Evolutionary conservation across 768 basidiomycete species (phyloP).

Genomic region (Leccinum subtestaceum): DNA sequence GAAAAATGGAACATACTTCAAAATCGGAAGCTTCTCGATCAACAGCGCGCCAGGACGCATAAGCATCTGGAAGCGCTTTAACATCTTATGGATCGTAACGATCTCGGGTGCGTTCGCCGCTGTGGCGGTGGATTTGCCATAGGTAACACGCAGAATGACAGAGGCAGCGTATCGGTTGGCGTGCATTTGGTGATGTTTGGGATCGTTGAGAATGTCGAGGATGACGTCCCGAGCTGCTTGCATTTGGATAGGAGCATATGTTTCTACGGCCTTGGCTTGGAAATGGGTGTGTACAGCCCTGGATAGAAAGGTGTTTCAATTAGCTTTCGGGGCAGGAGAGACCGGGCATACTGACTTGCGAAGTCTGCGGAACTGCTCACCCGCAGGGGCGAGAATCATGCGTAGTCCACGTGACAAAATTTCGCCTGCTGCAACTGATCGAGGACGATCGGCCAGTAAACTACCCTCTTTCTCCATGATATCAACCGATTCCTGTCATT

Average conservation of each 20-base stretch:
- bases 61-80: constrained; percentile 35
- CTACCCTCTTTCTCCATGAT: constrained; percentile 70
- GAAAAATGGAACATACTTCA: constrained; percentile 58
- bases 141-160: constrained; percentile 35
- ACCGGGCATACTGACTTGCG: constrained; percentile 39
- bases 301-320: not conserved
- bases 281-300: constrained; percentile 61
- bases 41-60: constrained; percentile 37
- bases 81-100: constrained; percentile 32
- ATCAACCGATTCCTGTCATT: constrained; percentile 51
- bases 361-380: constrained; percentile 60
- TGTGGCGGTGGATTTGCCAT: constrained; percentile 34
- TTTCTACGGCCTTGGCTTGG: constrained; percentile 48
- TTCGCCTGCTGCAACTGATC: constrained; percentile 56
- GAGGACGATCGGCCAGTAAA: constrained; percentile 52
- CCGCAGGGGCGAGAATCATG: constrained; percentile 52
- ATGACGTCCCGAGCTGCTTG: constrained; percentile 30
- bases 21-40: constrained; percentile 37
- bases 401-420: constrained; percentile 58
- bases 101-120: constrained; percentile 31
- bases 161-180: constrained; percentile 44
- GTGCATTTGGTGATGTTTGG: constrained; percentile 50
- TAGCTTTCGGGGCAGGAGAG: not conserved
- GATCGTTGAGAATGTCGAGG: constrained; percentile 31
- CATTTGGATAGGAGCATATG: constrained; percentile 51